Evolutionary conservation across 805 yeast genomes (phyloP).

Genomic region (Candida boidinii): DNA sequence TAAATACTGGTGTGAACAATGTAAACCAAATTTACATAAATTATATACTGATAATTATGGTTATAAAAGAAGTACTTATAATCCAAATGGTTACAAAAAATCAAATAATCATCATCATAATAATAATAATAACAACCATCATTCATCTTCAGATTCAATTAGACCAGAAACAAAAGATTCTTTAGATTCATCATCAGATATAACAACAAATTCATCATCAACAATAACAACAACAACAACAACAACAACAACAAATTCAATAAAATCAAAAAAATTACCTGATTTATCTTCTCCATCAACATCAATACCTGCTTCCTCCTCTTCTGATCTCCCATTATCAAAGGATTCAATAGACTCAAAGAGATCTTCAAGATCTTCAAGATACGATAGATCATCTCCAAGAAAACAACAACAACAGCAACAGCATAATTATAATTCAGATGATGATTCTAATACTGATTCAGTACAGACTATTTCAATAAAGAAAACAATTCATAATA

Average conservation of each 20-base stretch:
- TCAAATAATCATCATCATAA: conserved; percentile 13
- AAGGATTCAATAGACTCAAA: too few relatives aligned
- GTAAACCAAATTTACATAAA: conserved; percentile 78
- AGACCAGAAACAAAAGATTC: too few relatives aligned
- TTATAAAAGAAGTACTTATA: conserved; percentile 40
- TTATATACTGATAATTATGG: conserved; percentile 36
- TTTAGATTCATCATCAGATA: background rate
- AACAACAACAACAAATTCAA: conserved; percentile 1
- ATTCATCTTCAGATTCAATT: background rate
- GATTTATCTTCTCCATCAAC: too few relatives aligned
- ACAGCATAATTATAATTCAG: too few relatives aligned
- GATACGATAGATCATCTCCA: too few relatives aligned
- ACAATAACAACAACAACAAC: conserved; percentile 7
- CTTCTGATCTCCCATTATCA: too few relatives aligned
- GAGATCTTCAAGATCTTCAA: too few relatives aligned
- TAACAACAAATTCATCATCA: conserved; percentile 2
- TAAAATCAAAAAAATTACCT: too few relatives aligned
- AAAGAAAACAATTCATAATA: background rate
- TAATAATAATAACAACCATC: conserved; percentile 10
- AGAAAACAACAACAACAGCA: too few relatives aligned
- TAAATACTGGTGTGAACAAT: conserved; percentile 88
- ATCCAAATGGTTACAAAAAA: conserved; percentile 29
- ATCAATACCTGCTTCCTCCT: background rate
- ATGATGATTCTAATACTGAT: background rate
- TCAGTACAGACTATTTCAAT: too few relatives aligned